Evolutionary conservation across 495 filamentous ascomycete species (phyloP), one percentile per base, ranked within the genome.

Genomic region (Xanthoparmelia taractica): DNA sequence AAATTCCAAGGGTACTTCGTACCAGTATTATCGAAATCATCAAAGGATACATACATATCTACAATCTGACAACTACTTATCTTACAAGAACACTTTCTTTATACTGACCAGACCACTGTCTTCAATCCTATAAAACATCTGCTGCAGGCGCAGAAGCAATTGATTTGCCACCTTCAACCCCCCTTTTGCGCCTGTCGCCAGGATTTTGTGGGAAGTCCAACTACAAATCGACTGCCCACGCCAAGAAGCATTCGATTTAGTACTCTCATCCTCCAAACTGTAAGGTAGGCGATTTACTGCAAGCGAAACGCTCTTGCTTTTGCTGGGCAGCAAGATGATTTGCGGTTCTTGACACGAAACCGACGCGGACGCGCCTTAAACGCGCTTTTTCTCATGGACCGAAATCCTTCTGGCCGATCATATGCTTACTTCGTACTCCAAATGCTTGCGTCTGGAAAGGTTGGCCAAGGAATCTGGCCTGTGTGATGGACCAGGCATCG

Each of bases 351-450:
- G 50, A 54, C 50, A 54, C 50, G 50, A 54, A 54, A 54, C 50
- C 29, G 15, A 54, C 50, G 50, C 50, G 50, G 15, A 54, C 29
- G 50, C 50, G 27, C 50, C 10, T 54, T 8, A 31, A 20, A 33
- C 50, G 50, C 50, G 50, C 50, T 20, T 54, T 54, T 33, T 29
- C 13, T 40, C 59, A 61, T 61, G 59, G 54, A 48, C 59, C 33
- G 36, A 17, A 15, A 55, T 38, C 37, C 12, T 50, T 48, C 59
- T 29, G 37, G 36, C 48, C 40, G 13, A 15, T 36, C 34, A 36
- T 36, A 10, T 36, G 34, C 34, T 36, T 4, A n/a, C n/a, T n/a
- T n/a, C n/a, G n/a, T n/a, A n/a, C n/a, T n/a, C n/a, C n/a, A 36
- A 36, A 36, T 36, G 34, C 34, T 10, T 36, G 34, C 34, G 10